Percentiles rank a stretch among this genome's conserved stretches.
These are phyloP conservation scores for Pichia heedii DNA, from an alignment of 805 yeast species.

Conservation along the genomic window DNA sequence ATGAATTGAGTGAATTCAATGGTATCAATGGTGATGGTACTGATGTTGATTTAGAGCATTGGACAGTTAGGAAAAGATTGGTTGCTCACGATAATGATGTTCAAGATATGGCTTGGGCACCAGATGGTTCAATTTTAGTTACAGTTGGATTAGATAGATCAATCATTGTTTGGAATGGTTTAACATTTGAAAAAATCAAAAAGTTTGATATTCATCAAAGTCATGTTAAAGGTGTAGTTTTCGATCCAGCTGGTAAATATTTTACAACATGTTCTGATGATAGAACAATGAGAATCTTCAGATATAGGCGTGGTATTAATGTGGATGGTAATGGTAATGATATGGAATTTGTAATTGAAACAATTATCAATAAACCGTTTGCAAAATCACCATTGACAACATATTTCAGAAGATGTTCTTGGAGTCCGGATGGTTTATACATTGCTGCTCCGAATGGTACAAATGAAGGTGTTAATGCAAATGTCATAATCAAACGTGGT, in stretches of 20 bases:
- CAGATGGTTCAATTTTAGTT: constrained; percentile 82
- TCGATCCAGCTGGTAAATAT: constrained; percentile 96
- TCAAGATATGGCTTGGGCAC: constrained; percentile 97
- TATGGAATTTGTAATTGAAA: constrained; percentile 78
- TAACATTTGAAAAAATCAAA: constrained; percentile 81
- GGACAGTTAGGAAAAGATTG: constrained; percentile 87
- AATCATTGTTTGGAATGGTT: constrained; percentile 88
- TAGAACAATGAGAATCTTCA: constrained; percentile 76
- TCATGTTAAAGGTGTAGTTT: constrained; percentile 92
- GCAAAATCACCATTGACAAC: constrained; percentile 84
- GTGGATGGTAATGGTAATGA: constrained; percentile 55
- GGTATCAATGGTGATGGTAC: constrained; percentile 45
- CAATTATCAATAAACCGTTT: constrained; percentile 77
- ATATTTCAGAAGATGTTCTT: constrained; percentile 75
- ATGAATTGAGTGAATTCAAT: background rate
- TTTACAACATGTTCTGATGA: constrained; percentile 97
- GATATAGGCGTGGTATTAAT: constrained; percentile 63
- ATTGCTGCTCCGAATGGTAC: constrained; percentile 82
- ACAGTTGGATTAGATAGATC: constrained; percentile 93
- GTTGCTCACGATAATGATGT: constrained; percentile 98
- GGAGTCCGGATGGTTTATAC: constrained; percentile 89
- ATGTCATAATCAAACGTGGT: constrained; percentile 66
- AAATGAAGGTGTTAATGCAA: constrained; percentile 72
- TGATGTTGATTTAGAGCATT: constrained; percentile 72
- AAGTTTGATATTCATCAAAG: constrained; percentile 90